These are phyloP conservation scores for Jatropha multifida DNA, from an alignment of 441 rosid genomes.

Conservation along the genomic window DNA sequence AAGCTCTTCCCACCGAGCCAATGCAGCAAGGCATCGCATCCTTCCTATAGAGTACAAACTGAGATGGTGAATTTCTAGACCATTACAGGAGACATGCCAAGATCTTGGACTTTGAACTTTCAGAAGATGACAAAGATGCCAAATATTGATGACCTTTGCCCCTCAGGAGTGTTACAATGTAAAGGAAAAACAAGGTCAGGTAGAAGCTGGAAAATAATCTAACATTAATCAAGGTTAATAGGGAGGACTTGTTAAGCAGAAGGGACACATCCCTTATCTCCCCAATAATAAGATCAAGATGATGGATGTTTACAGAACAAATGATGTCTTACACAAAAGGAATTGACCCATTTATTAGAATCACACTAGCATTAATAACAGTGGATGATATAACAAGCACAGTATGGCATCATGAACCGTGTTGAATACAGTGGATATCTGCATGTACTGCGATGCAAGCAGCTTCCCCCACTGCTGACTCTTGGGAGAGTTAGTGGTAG, in stretches of 20 bases:
- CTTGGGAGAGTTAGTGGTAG: not conserved
- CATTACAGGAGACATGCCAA: not conserved
- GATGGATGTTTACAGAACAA: not conserved
- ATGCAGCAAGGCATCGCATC: constrained; percentile 99
- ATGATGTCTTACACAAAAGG: not conserved
- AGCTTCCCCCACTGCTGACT: not conserved
- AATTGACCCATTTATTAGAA: not conserved
- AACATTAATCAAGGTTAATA: not conserved
- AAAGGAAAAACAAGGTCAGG: not conserved
- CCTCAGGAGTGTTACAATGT: not conserved
- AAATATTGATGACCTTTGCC: not conserved
- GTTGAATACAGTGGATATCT: not conserved
- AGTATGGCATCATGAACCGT: not conserved
- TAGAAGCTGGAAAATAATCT: not conserved
- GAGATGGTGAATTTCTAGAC: constrained; percentile 7
- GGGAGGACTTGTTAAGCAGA: not conserved
- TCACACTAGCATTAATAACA: not conserved
- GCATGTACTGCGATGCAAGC: not conserved
- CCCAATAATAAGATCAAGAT: not conserved
- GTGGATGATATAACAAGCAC: not conserved
- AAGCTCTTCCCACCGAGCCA: constrained; percentile 99
- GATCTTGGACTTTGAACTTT: not conserved
- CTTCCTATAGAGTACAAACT: constrained; percentile 50
- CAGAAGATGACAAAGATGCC: not conserved
- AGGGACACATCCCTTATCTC: not conserved